Base-by-base conservation (phyloP, 1,139 yeast genomes). In the Yamadazyma epiphylla region DNA sequence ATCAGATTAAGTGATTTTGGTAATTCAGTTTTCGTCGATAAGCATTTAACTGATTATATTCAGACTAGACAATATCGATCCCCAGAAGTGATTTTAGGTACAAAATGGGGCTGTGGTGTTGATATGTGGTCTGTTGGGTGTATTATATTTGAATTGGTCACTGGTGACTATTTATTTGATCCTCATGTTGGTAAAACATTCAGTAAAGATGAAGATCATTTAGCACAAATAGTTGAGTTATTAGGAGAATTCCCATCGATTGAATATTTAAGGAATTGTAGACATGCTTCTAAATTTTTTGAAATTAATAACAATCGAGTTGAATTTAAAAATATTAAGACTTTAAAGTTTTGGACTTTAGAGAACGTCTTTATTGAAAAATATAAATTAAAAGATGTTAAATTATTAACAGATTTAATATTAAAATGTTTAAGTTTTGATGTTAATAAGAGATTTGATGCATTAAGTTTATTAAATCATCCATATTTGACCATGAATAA, bases 41-140 rank as follows among this genome's bases (percentile, higher is more conserved):
- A 69, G 26, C 95, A 86, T 53, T 83, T 81, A 55, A 82, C 94
- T 12, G 76, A 83, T 53, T 91, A 83, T 49, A 84, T 86, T 41
- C 95, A 86, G 56, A 86, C 95, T 1, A 65, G 95, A 27, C 95
- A 86, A 52, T 86, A 86, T 53, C 62, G 95, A 22, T 72, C 94
- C 1, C 95, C 95, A 0, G 95, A 86, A 53, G 80, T 84, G 15
- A 58, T 74, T 15, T 63, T 74, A 31, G 57, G 80, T 28, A 69
- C 77, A 12, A 53, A 67, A 13, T 86, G 95, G 95, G 95, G 95
- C 9, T 83, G 88, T 25, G 75, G 84, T 29, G 77, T 88, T 1
- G 95, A 69, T 45, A 49, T 69, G 35, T 69, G 75, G 75, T 64
- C 72, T 12, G 62, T 66, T 53, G 73, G 70, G 3, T 65, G 73